Conservation (phyloP, 2,329 filamentous ascomycete species). For the Venturiaceae sp. region DNA sequence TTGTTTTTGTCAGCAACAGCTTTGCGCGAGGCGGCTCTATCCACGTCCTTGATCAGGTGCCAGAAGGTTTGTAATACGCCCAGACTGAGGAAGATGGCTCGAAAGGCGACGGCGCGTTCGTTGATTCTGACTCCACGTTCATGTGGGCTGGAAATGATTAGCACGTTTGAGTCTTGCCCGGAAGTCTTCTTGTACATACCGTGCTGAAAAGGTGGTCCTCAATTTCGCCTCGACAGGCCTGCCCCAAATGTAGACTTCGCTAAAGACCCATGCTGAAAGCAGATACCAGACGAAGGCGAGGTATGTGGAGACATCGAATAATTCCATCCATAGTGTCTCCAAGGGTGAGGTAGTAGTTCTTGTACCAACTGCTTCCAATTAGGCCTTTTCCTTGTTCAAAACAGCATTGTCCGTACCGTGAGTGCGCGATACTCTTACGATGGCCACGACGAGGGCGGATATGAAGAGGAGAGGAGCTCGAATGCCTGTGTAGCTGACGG, state of each 20-base stretch:
- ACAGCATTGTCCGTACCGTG: constrained; percentile 34
- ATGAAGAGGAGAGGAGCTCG: constrained; percentile 68
- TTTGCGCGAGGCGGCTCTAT: constrained; percentile 42
- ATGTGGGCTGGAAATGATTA: constrained; percentile 27
- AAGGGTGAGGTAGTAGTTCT: constrained; percentile 60
- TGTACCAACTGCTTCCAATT: constrained; percentile 21
- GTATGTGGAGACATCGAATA: constrained; percentile 50
- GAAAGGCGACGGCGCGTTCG: constrained; percentile 69
- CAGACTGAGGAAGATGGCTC: constrained; percentile 58
- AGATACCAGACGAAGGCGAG: constrained; percentile 69
- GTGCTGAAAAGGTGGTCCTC: constrained; percentile 61
- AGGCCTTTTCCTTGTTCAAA: neutral
- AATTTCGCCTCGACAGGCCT: constrained; percentile 51
- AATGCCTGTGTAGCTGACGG: constrained; percentile 64
- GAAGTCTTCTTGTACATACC: constrained; percentile 34
- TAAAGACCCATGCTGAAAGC: constrained; percentile 70
- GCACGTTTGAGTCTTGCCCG: neutral
- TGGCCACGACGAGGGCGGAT: constrained; percentile 65
- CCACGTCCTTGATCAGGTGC: constrained; percentile 66
- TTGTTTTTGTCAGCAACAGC: constrained; percentile 10
- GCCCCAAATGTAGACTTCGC: constrained; percentile 71
- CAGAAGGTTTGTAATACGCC: constrained; percentile 58
- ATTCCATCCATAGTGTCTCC: constrained; percentile 50
- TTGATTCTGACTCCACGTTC: constrained; percentile 66
- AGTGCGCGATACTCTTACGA: constrained; percentile 77